Evolutionary conservation across 768 basidiomycete genomes (phyloP), one percentile per base, ranked within the genome.

Genomic region (Collybia sordida): DNA sequence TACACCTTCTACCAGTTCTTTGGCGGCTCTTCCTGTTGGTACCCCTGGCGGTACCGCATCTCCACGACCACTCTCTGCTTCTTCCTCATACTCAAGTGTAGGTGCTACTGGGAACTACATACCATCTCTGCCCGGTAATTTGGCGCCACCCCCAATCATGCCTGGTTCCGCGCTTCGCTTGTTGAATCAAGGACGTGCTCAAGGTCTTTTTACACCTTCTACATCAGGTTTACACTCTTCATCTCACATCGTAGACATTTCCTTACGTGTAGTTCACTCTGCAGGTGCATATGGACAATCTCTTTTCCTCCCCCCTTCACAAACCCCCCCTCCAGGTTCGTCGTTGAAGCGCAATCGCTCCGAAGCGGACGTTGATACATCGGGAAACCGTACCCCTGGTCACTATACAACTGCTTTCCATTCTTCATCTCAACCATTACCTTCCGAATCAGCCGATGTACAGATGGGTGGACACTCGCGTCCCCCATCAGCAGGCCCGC

Each of bases 101-200:
- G 74, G 73, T n/a, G 60, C 69, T 23, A 59, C 74, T 42, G 73
- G 70, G 28, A 71, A 72, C 50, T 83, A 82, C 59, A 63, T 74
- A 43, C 55, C 69, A 25, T 55, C 67, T 34, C 64, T 78, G 53
- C 77, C 76, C 52, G 84, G 76, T 54, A 76, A 63, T 65, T 78
- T 92, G 49, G 86, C 86, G 2, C 85, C 90, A n/a, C 79, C 88
- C 24, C 87, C 90, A 36, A 92, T 92, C 63, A 85, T 90, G 83
- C 90, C 90, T 27, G 90, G 90, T 42, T 91, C 90, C 38, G 90
- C 90, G 22, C 82, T 92, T 43, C 85, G 88, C 47, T 77, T 92
- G 38, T 76, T 92, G 39, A 87, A 90, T 62, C 90, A 92, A 76
- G 89, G 89, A 52, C 83, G 89, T 52, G 89, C 89, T 0, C 90